Evolutionary conservation across 139 green algal species (phyloP).

Genomic region (Haematococcus lacustris): DNA sequence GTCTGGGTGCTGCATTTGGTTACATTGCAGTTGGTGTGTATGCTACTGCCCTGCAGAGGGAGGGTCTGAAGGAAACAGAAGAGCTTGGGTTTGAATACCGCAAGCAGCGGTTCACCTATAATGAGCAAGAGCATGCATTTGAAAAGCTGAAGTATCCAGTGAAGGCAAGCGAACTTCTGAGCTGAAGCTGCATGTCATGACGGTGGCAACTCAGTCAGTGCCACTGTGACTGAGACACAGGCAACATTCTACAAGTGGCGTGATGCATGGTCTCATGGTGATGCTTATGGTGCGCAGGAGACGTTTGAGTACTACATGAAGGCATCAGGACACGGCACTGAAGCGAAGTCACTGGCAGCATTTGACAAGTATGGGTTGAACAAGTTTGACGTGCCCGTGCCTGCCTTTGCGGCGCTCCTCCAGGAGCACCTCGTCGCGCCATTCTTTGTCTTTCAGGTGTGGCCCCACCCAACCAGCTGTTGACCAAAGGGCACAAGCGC

Average conservation of each 20-base stretch:
- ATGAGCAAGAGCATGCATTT: constrained; percentile 42
- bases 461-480: no score
- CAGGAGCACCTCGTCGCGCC: constrained; percentile 91
- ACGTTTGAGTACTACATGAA: constrained; percentile 46
- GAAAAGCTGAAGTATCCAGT: constrained; percentile 59
- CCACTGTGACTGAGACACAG: no score
- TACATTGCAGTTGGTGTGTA: neutral
- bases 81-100: constrained; percentile 72
- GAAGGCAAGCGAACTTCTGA: constrained; percentile 30
- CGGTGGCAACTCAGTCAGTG: no score
- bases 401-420: constrained; percentile 64
- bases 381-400: constrained; percentile 59
- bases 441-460: constrained; percentile 95
- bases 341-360: constrained; percentile 35
- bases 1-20: neutral
- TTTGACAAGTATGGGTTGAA: constrained; percentile 53
- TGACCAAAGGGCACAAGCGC: no score
- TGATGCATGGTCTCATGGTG: neutral
- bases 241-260: neutral
- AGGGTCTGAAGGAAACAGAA: constrained; percentile 27
- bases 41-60: constrained; percentile 9
- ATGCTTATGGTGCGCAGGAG: no score
- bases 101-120: constrained; percentile 69
- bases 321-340: constrained; percentile 32
- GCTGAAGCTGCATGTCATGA: neutral